Evolutionary conservation across 305 asterid species (phyloP), one percentile per base, ranked within the genome.

Genomic region (Plantago rigida): DNA sequence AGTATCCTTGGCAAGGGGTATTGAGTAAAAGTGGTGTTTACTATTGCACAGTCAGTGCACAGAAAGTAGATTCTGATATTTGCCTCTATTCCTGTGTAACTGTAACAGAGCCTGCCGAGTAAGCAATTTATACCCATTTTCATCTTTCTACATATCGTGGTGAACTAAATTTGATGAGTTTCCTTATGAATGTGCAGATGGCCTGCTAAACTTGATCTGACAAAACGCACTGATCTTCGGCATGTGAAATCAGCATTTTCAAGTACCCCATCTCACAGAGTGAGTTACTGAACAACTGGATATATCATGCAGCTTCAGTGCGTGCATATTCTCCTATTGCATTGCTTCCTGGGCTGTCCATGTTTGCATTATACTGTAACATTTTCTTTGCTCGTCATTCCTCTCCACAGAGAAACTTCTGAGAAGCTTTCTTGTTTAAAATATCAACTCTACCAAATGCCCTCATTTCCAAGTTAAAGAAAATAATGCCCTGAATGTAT

Each of bases 171-270:
- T 51, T 51, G 50, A 64, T 56, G 42, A 47, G 44, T 58, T 64
- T 66, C 63, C 28, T 5, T 24, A 17, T 73, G 74, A 73, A 68
- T 77, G 52, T 80, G 82, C 94, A 91, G 97, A 67, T 91, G 97
- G 97, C 97, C 97, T 61, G 74, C 73, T 60, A 84, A 76, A 82
- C 80, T 91, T 51, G 97, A 91, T 79, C 85, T 91, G 94, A 84
- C 86, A 46, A 87, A 91, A 59, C 89, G 97, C 68, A 91, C 96
- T 3, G 96, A 91, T 80, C 76, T 87, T 62, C 82, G 82, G 72
- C 97, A 87, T 69, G 95, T 84, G 49, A 85, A 71, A 61, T 74
- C 95, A 57, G 77, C 95, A 51, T 87, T 91, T 81, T 73, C 83
- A 54, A 87, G 75, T 70, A 85, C 92, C 51, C 89, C 88, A 45